These are phyloP conservation scores for Hypocrella siamensis DNA, from an alignment of 2,329 filamentous ascomycete species.

Conservation along the genomic window DNA sequence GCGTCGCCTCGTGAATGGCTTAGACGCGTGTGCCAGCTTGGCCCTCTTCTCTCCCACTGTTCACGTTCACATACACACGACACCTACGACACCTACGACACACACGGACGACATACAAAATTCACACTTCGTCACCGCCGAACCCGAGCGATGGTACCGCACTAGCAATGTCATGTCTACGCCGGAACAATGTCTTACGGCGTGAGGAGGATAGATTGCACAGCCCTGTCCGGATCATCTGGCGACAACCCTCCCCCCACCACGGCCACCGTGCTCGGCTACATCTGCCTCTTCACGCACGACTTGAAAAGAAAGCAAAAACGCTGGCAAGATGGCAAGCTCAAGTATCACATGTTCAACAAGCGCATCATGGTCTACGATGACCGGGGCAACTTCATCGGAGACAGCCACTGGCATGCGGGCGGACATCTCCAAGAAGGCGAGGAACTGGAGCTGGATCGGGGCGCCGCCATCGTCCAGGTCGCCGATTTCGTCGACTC, in stretches of 20 bases:
- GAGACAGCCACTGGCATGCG: slow-evolving; percentile 68
- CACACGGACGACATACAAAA: too few species aligned
- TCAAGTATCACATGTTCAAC: slow-evolving; percentile 85
- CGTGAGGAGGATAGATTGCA: slow-evolving; percentile 3
- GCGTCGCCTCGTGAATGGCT: too few species aligned
- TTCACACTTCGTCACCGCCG: too few species aligned
- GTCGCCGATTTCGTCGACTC: slow-evolving; percentile 61
- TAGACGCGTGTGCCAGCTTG: too few species aligned
- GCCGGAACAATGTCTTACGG: slow-evolving; percentile 8
- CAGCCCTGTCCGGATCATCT: neutral
- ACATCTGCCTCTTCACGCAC: slow-evolving; percentile 72
- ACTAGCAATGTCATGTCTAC: too few species aligned
- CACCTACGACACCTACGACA: too few species aligned
- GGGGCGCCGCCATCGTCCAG: slow-evolving; percentile 61
- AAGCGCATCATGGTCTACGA: slow-evolving; percentile 84
- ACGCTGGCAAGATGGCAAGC: slow-evolving; percentile 80
- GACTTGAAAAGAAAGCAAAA: slow-evolving; percentile 80
- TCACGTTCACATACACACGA: too few species aligned
- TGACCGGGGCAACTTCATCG: slow-evolving; percentile 62
- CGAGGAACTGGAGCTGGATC: slow-evolving; percentile 67
- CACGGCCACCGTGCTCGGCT: slow-evolving; percentile 65
- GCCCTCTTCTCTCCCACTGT: too few species aligned
- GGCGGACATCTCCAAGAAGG: slow-evolving; percentile 58
- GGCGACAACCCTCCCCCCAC: slow-evolving; percentile 6
- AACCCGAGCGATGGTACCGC: too few species aligned